phyloP scores from a whole-genome alignment of 345 rosid genomes.

The Iberis pinnata region DNA sequence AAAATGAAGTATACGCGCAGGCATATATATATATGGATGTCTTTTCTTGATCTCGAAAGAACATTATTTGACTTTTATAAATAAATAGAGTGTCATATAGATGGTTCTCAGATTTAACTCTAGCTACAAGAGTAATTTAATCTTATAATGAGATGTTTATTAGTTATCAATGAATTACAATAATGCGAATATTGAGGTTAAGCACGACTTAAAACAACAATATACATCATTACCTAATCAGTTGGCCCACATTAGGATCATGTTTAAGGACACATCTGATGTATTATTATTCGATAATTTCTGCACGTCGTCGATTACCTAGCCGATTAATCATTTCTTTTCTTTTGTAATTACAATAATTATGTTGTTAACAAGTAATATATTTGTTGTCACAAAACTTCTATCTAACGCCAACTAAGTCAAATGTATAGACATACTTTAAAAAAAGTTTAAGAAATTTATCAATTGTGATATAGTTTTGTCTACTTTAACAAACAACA shows the following conservation, averaged over 20 bases:
- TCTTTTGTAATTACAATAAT: neutral
- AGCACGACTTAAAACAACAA: conserved; percentile 5
- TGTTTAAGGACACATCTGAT: neutral
- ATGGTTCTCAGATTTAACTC: too few relatives aligned
- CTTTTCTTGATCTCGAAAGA: too few relatives aligned
- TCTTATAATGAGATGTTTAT: neutral
- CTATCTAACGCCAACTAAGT: neutral
- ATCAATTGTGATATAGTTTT: too few relatives aligned
- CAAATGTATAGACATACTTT: neutral
- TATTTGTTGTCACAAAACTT: neutral
- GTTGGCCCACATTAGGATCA: neutral
- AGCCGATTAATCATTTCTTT: neutral
- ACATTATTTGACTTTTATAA: too few relatives aligned
- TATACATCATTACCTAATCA: conserved; percentile 2
- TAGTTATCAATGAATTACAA: neutral
- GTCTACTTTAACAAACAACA: too few relatives aligned
- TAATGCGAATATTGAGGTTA: conserved; percentile 1
- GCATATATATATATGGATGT: too few relatives aligned
- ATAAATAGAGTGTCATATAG: too few relatives aligned
- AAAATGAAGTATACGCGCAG: too few relatives aligned
- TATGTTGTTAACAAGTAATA: neutral
- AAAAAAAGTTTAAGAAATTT: neutral
- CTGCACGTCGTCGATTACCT: conserved; percentile 12
- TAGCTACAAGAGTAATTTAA: too few relatives aligned
- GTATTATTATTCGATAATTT: neutral